Evolutionary conservation across 2,329 filamentous ascomycete species (phyloP).

Genomic region (Clonostachys chloroleuca): DNA sequence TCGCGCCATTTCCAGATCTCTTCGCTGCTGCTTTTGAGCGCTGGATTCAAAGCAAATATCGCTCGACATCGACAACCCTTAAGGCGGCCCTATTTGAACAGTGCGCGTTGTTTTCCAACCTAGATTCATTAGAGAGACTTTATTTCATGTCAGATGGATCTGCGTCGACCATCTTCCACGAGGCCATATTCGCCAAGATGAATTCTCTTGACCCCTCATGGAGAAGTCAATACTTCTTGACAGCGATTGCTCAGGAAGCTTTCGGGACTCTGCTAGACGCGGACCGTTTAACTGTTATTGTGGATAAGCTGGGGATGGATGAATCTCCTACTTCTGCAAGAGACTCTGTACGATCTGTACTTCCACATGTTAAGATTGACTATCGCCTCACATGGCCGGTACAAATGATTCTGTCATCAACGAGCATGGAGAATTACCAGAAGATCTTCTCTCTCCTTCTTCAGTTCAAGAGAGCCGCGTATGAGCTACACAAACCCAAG

Average conservation of each 20-base stretch:
- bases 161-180: constrained; percentile 60
- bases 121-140: constrained; percentile 65
- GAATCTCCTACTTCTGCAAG: constrained; percentile 39
- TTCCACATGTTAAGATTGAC: constrained; percentile 60
- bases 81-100: constrained; percentile 62
- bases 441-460: constrained; percentile 70
- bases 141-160: constrained; percentile 77
- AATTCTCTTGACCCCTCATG: constrained; percentile 58
- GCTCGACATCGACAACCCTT: constrained; percentile 62
- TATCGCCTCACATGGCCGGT: constrained; percentile 66
- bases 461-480: constrained; percentile 69
- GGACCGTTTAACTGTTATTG: constrained; percentile 58
- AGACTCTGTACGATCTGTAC: constrained; percentile 49
- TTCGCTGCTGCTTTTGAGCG: constrained; percentile 66
- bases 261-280: constrained; percentile 57
- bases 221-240: constrained; percentile 79
- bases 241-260: constrained; percentile 70
- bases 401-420: constrained; percentile 67
- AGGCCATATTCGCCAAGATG: constrained; percentile 70
- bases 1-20: constrained; percentile 70
- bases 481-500: constrained; percentile 56
- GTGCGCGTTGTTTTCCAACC: constrained; percentile 60
- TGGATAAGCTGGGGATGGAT: constrained; percentile 31
- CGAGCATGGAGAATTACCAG: constrained; percentile 64
- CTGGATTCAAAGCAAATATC: constrained; percentile 76